Evolutionary conservation across 2,329 filamentous ascomycete genomes (phyloP).

Genomic region (Pseudogymnoascus sp.): DNA sequence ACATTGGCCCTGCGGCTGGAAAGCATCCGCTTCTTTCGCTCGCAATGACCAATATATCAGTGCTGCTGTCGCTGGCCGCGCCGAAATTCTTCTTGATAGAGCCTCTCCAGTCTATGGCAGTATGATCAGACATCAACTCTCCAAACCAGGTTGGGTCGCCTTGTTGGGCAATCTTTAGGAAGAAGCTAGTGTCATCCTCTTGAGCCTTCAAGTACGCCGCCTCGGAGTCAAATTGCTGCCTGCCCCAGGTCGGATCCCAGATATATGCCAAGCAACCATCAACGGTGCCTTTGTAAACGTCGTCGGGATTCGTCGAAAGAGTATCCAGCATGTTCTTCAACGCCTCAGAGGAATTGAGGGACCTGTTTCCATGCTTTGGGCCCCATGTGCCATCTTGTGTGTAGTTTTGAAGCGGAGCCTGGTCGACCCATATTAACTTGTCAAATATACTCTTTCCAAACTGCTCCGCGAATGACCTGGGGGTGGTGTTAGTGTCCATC

Average conservation of each 20-base stretch:
- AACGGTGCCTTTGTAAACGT: slow-evolving; percentile 26
- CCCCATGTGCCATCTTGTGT: slow-evolving; percentile 24
- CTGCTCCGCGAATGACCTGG: slow-evolving; percentile 27
- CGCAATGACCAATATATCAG: slow-evolving; percentile 26
- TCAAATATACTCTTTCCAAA: slow-evolving; percentile 24
- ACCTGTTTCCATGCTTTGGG: slow-evolving; percentile 24
- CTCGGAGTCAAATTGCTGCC: slow-evolving; percentile 14
- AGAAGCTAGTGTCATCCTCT: slow-evolving; percentile 25
- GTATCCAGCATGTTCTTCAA: slow-evolving; percentile 24
- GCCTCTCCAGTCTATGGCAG: slow-evolving; percentile 26
- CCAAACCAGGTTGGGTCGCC: slow-evolving; percentile 26
- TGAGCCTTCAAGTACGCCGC: neutral
- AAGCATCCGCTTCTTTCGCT: slow-evolving; percentile 30
- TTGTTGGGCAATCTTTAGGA: slow-evolving; percentile 26
- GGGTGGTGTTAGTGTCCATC: neutral
- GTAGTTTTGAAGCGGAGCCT: slow-evolving; percentile 27
- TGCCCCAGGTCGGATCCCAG: slow-evolving; percentile 13
- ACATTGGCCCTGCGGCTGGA: slow-evolving; percentile 25
- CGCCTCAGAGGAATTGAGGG: slow-evolving; percentile 24
- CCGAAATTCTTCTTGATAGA: slow-evolving; percentile 24
- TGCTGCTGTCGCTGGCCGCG: slow-evolving; percentile 15
- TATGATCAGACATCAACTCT: slow-evolving; percentile 30
- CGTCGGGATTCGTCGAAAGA: slow-evolving; percentile 19
- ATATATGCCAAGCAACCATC: slow-evolving; percentile 26
- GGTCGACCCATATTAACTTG: slow-evolving; percentile 28